Evolutionary conservation across 441 rosid species (phyloP).

Genomic region (Mallotus repandus): DNA sequence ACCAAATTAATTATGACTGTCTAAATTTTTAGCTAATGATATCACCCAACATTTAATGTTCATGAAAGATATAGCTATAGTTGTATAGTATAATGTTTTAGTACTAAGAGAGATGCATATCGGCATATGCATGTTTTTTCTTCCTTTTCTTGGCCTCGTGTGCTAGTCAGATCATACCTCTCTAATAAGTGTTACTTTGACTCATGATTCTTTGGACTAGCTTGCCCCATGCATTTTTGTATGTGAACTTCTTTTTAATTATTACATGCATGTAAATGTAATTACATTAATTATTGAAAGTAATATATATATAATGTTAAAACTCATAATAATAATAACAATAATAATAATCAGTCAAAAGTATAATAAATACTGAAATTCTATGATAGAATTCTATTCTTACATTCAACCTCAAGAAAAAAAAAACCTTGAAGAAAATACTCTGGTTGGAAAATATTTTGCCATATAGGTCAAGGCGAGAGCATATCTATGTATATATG

Average conservation of each 20-base stretch:
- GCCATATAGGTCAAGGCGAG: background rate
- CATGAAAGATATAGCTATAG: background rate
- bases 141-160: conserved; percentile 43
- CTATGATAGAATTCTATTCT: background rate
- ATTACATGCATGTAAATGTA: background rate
- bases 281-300: background rate
- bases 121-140: background rate
- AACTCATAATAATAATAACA: background rate
- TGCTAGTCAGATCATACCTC: conserved; percentile 43
- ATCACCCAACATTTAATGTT: conserved; percentile 25
- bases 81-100: background rate
- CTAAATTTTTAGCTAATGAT: conserved; percentile 26
- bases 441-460: background rate
- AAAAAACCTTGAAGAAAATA: background rate
- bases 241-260: background rate
- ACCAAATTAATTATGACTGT: conserved; percentile 29
- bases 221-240: conserved; percentile 27
- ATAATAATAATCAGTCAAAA: background rate
- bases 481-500: background rate
- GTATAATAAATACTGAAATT: background rate
- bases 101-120: conserved; percentile 6
- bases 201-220: conserved; percentile 44
- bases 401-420: background rate
- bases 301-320: no score
- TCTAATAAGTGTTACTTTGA: conserved; percentile 40